Evolutionary conservation across 176 grass and related monocot species (phyloP).

Genomic region (Guadua angustifolia): DNA sequence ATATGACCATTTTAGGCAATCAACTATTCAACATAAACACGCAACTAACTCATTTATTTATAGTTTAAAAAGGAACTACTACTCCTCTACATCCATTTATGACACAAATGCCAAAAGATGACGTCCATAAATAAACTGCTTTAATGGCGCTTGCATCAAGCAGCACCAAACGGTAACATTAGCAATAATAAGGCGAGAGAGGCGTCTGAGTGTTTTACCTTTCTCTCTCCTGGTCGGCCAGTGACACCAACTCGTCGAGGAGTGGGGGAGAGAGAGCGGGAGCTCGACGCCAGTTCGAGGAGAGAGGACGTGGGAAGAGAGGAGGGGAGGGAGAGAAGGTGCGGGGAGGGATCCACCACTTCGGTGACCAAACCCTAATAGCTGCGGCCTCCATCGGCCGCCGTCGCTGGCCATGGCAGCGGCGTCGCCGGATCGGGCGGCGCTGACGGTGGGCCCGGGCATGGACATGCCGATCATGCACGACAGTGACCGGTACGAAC

Average conservation of each 20-base stretch:
- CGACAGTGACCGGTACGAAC: slow-evolving; percentile 87
- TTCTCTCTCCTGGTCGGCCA: slow-evolving; percentile 31
- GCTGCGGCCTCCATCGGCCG: slow-evolving; percentile 26
- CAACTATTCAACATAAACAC: neutral
- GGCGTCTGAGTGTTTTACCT: neutral
- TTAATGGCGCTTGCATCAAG: too few relatives aligned
- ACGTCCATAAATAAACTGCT: too few relatives aligned
- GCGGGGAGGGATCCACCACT: neutral
- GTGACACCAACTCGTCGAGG: slow-evolving; percentile 42
- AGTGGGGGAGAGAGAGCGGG: neutral
- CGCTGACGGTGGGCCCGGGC: slow-evolving; percentile 77
- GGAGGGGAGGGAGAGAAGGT: neutral
- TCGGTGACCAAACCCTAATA: slow-evolving; percentile 12
- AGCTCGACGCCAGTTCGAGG: slow-evolving; percentile 34
- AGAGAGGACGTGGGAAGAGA: neutral
- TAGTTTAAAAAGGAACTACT: neutral
- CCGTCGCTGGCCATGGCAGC: slow-evolving; percentile 47
- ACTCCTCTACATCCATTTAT: too few relatives aligned
- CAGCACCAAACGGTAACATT: too few relatives aligned
- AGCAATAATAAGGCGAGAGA: neutral
- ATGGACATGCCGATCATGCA: slow-evolving; percentile 99
- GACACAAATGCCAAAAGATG: too few relatives aligned
- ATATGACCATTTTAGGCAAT: neutral
- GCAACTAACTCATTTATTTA: neutral
- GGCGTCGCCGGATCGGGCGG: slow-evolving; percentile 68